These are phyloP conservation scores for Colletotrichum sp. DNA, from an alignment of 2,329 filamentous ascomycete species.

Conservation along the genomic window DNA sequence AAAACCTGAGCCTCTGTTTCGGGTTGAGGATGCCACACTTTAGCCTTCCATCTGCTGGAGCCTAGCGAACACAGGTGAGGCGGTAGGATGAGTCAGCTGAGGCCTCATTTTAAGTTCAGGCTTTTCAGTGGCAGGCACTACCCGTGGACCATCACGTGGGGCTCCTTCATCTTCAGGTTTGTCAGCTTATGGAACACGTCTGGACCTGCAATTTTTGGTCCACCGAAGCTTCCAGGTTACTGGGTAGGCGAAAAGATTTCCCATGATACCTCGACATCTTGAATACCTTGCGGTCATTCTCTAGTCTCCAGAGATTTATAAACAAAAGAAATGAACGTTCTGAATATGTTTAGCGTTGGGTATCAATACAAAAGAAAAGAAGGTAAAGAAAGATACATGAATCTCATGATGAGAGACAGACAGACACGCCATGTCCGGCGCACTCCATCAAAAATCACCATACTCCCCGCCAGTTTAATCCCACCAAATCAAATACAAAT, in stretches of 20 bases:
- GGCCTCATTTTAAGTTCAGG: not conserved
- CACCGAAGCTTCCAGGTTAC: not conserved
- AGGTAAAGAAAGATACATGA: not conserved
- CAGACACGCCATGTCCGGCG: not conserved
- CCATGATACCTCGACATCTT: not conserved
- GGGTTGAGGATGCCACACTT: constrained; percentile 5
- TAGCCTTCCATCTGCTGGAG: not conserved
- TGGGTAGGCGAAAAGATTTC: no score
- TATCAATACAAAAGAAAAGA: constrained; percentile 3
- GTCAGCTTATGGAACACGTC: not conserved
- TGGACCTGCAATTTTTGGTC: not conserved
- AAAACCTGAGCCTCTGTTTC: constrained; percentile 12
- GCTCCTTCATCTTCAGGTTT: not conserved
- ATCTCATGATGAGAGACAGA: not conserved
- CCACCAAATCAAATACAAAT: not conserved
- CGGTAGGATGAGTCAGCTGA: constrained; percentile 7
- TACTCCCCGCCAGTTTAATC: not conserved
- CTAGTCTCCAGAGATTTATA: not conserved
- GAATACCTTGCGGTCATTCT: not conserved
- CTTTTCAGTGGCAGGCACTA: not conserved
- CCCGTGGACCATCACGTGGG: not conserved
- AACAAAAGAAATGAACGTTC: not conserved
- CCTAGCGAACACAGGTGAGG: not conserved
- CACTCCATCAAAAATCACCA: not conserved
- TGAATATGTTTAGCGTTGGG: not conserved